phyloP scores from a whole-genome alignment of 768 basidiomycete species.

The Calvatia gigantea region DNA sequence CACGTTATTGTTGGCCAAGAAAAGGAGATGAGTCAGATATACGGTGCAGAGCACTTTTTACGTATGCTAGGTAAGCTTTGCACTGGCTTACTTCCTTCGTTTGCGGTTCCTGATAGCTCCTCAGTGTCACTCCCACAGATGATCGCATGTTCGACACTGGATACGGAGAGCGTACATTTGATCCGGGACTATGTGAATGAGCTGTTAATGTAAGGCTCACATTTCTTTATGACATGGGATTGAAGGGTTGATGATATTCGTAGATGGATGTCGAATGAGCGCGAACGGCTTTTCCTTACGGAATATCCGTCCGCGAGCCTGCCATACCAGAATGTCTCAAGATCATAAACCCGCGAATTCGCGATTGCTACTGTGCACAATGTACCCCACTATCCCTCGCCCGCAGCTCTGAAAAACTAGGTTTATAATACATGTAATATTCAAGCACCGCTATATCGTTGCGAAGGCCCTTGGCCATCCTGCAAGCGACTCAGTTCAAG shows the following conservation, averaged over 20 bases:
- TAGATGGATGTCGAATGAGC: slow-evolving; percentile 80
- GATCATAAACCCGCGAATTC: slow-evolving; percentile 59
- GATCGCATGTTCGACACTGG: slow-evolving; percentile 87
- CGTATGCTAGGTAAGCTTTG: slow-evolving; percentile 77
- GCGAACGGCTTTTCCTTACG: slow-evolving; percentile 65
- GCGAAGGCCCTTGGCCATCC: too few species aligned
- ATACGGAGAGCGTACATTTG: slow-evolving; percentile 77
- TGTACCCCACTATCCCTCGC: too few species aligned
- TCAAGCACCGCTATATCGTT: too few species aligned
- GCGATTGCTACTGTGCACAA: too few species aligned
- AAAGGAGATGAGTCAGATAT: slow-evolving; percentile 85
- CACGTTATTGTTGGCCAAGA: slow-evolving; percentile 61
- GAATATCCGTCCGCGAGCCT: slow-evolving; percentile 78
- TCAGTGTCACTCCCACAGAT: slow-evolving; percentile 90
- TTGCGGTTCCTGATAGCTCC: slow-evolving; percentile 1
- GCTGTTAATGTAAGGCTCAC: slow-evolving; percentile 60
- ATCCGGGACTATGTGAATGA: slow-evolving; percentile 90
- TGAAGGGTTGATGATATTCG: background rate
- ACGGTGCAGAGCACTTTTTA: slow-evolving; percentile 92
- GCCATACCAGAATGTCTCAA: slow-evolving; percentile 79
- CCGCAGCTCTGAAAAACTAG: too few species aligned
- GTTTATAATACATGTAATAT: too few species aligned
- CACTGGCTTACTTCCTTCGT: background rate
- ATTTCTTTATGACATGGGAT: background rate
- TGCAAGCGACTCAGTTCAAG: too few species aligned